These are phyloP conservation scores for Candida sanyaensis DNA, from an alignment of 1,139 yeast species.

Conservation along the genomic window DNA sequence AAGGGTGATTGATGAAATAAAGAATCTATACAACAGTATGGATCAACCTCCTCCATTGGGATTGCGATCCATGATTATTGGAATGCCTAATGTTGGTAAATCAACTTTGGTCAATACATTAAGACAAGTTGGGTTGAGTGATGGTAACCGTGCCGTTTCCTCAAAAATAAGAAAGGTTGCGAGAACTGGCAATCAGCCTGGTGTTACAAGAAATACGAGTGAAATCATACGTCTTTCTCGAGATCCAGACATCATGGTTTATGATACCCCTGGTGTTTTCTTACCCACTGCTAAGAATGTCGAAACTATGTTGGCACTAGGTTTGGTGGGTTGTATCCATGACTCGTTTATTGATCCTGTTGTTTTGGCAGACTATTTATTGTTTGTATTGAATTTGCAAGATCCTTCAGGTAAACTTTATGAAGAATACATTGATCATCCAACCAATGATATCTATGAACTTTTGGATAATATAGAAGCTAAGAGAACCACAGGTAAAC, in stretches of 20 bases:
- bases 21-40: constrained; percentile 43
- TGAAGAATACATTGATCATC: constrained; percentile 51
- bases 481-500: constrained; percentile 34
- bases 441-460: constrained; percentile 74
- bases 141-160: constrained; percentile 21
- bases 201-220: constrained; percentile 81
- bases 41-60: constrained; percentile 83
- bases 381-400: constrained; percentile 71
- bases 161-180: constrained; percentile 67
- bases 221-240: constrained; percentile 67
- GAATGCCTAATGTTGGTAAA: constrained; percentile 99
- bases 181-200: constrained; percentile 84
- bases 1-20: constrained; percentile 51
- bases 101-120: constrained; percentile 83
- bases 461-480: constrained; percentile 59
- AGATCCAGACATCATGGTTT: constrained; percentile 68
- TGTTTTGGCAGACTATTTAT: constrained; percentile 81
- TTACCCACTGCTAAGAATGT: constrained; percentile 70
- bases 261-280: constrained; percentile 94
- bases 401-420: constrained; percentile 49
- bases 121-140: constrained; percentile 51
- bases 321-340: constrained; percentile 79
- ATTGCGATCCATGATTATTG: constrained; percentile 71
- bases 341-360: constrained; percentile 75
- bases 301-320: constrained; percentile 74